Evolutionary conservation across 345 rosid species (phyloP).

Genomic region (Brassica carinata): DNA sequence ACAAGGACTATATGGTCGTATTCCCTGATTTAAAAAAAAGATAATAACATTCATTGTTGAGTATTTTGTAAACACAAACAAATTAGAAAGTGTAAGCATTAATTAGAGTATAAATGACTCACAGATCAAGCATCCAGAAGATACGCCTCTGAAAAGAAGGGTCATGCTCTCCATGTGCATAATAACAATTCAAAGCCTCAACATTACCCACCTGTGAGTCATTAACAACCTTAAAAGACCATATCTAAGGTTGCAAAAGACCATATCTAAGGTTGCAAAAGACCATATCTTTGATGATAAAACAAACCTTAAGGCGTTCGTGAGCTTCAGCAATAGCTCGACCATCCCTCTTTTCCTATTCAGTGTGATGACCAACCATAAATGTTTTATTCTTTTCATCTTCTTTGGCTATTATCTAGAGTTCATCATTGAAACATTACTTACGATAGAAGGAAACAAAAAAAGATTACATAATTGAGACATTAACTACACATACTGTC

Average conservation of each 20-base stretch:
- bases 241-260: too few relatives aligned
- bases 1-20: slow-evolving; percentile 88
- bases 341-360: slow-evolving; percentile 51
- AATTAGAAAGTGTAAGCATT: too few relatives aligned
- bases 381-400: too few relatives aligned
- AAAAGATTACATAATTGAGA: too few relatives aligned
- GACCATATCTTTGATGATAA: not conserved
- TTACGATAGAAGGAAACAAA: too few relatives aligned
- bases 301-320: slow-evolving; percentile 66
- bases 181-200: slow-evolving; percentile 89
- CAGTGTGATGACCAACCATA: too few relatives aligned
- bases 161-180: slow-evolving; percentile 89
- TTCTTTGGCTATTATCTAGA: too few relatives aligned
- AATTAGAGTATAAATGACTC: too few relatives aligned
- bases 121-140: slow-evolving; percentile 98
- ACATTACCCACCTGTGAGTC: slow-evolving; percentile 76
- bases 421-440: too few relatives aligned
- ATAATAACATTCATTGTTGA: not conserved
- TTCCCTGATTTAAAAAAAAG: slow-evolving; percentile 64
- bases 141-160: slow-evolving; percentile 86
- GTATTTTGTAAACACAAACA: too few relatives aligned
- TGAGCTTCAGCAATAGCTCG: slow-evolving; percentile 95
- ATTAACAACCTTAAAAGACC: not conserved
- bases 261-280: too few relatives aligned
- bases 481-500: too few relatives aligned